Evolutionary conservation across 2,329 filamentous ascomycete species (phyloP).

Genomic region (Dothiorella sarmentorum): DNA sequence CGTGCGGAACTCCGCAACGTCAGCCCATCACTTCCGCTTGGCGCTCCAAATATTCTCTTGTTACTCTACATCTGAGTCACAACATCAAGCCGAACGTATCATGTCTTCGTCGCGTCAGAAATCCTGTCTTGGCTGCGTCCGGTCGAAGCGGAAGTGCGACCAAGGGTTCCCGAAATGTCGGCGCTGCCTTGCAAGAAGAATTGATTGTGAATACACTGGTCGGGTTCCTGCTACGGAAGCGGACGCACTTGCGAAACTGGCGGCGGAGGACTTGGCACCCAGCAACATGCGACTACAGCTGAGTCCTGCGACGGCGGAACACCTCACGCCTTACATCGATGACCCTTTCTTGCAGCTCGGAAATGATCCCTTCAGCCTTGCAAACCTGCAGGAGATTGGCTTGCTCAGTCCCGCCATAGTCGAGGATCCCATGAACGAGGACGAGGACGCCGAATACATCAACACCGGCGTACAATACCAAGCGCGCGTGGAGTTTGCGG

Average conservation of each 20-base stretch:
- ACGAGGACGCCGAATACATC: neutral
- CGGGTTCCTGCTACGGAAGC: neutral
- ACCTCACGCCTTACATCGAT: neutral
- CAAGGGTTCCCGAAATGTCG: constrained; percentile 20
- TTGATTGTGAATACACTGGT: constrained; percentile 20
- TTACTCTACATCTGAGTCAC: too few species aligned
- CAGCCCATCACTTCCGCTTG: neutral
- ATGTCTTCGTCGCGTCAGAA: constrained; percentile 20
- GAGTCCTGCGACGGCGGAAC: neutral
- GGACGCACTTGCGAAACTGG: neutral
- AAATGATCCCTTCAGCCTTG: constrained; percentile 21
- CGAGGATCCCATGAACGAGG: constrained; percentile 5
- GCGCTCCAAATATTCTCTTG: too few species aligned
- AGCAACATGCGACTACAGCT: neutral
- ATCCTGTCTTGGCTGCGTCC: constrained; percentile 22
- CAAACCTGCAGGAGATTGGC: neutral
- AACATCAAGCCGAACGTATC: neutral
- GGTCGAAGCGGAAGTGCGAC: constrained; percentile 23
- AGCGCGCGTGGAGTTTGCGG: constrained; percentile 18
- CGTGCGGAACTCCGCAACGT: constrained; percentile 1
- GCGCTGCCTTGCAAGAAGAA: constrained; percentile 21
- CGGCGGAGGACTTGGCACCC: neutral
- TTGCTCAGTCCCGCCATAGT: neutral
- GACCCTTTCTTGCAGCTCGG: constrained; percentile 19
- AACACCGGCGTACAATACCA: neutral